Conservation (phyloP, 345 rosid species). For the Atalantia buxifolia region DNA sequence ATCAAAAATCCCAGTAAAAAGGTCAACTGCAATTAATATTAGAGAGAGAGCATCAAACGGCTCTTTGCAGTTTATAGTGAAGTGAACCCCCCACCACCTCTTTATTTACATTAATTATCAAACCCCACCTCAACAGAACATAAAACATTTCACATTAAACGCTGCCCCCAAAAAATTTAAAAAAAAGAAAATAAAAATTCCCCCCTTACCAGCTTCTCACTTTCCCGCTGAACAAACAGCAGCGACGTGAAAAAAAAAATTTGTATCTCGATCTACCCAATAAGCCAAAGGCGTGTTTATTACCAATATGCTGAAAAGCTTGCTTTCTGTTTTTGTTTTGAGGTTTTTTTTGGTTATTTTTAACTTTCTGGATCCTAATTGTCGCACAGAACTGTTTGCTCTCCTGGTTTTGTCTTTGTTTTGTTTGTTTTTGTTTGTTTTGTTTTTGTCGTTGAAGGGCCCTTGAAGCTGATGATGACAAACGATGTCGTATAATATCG, state of each 20-base stretch:
- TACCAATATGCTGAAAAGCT: background rate
- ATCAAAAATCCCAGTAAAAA: constrained; percentile 18
- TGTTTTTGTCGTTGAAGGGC: background rate
- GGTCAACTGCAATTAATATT: constrained; percentile 39
- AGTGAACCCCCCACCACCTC: constrained; percentile 11
- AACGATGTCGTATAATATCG: constrained; percentile 6
- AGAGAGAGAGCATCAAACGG: constrained; percentile 20
- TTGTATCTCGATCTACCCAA: background rate
- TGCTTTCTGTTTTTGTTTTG: background rate
- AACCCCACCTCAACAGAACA: constrained; percentile 32
- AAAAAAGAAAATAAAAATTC: constrained; percentile 4
- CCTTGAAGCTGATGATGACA: constrained; percentile 14
- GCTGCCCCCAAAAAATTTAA: background rate
- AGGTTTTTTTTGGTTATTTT: too few relatives aligned
- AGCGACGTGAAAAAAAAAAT: background rate
- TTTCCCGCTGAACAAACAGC: constrained; percentile 26
- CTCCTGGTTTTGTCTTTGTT: background rate
- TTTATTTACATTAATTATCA: constrained; percentile 42
- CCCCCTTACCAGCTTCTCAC: constrained; percentile 6
- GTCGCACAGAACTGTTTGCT: background rate
- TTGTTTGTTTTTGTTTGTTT: background rate
- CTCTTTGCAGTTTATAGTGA: background rate
- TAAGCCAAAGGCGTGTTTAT: background rate
- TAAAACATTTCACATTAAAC: constrained; percentile 7
- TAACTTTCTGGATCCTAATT: background rate